phyloP scores from a whole-genome alignment of 2,329 filamentous ascomycete species.

The Ascochyta viciae-villosae region DNA sequence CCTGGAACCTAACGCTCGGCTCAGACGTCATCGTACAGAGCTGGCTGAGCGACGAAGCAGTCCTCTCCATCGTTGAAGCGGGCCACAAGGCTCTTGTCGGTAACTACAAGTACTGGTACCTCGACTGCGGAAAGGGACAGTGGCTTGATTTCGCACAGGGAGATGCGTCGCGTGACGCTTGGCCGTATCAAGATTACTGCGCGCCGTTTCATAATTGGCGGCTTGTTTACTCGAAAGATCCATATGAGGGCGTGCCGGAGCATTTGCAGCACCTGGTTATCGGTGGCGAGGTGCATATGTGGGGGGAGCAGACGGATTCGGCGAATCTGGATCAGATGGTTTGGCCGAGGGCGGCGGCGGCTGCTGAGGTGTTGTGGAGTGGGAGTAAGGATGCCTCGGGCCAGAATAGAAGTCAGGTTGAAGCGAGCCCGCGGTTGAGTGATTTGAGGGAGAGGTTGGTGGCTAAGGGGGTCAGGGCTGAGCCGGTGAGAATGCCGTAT shows the following conservation, averaged over 20 bases:
- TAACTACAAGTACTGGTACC: slow-evolving; percentile 81
- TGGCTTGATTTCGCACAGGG: slow-evolving; percentile 75
- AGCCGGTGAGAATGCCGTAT: slow-evolving; percentile 74
- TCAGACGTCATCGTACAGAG: slow-evolving; percentile 77
- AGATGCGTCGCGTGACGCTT: slow-evolving; percentile 59
- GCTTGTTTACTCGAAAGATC: slow-evolving; percentile 81
- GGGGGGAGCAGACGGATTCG: slow-evolving; percentile 79
- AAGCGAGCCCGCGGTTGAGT: slow-evolving; percentile 71
- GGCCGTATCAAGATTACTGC: slow-evolving; percentile 84
- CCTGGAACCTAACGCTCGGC: slow-evolving; percentile 78
- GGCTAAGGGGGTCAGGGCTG: slow-evolving; percentile 68
- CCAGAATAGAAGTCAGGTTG: slow-evolving; percentile 73
- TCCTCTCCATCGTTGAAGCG: slow-evolving; percentile 64
- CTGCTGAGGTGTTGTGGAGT: slow-evolving; percentile 82
- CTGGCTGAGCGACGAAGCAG: slow-evolving; percentile 72
- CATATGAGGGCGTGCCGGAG: slow-evolving; percentile 65
- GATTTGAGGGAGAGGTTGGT: slow-evolving; percentile 81
- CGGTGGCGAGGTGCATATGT: slow-evolving; percentile 82
- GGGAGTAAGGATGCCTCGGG: slow-evolving; percentile 71
- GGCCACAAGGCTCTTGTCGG: slow-evolving; percentile 78
- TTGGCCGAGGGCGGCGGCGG: slow-evolving; percentile 79
- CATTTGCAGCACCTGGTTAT: slow-evolving; percentile 72
- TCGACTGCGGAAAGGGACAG: slow-evolving; percentile 82
- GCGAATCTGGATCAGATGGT: slow-evolving; percentile 77
- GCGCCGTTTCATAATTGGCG: slow-evolving; percentile 81